Conservation (phyloP, 1,284 basidiomycete genomes). For the Boletus semigastroideus region DNA sequence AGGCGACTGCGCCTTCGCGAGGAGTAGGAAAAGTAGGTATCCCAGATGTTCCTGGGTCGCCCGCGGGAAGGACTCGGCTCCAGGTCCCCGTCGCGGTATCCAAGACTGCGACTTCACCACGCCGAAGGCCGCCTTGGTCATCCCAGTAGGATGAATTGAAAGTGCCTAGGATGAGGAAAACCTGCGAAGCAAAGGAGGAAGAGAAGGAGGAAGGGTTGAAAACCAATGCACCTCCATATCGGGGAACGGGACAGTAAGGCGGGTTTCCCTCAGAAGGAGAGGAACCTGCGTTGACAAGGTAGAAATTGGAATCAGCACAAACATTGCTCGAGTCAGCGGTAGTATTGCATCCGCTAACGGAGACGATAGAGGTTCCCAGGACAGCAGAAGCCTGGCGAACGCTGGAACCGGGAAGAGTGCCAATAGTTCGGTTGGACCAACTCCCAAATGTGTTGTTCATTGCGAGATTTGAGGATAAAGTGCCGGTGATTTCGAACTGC, state of each 20-base stretch:
- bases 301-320: slow-evolving; percentile 58
- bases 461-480: slow-evolving; percentile 63
- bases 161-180: slow-evolving; percentile 65
- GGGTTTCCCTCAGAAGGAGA: slow-evolving; percentile 38
- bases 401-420: slow-evolving; percentile 37
- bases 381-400: slow-evolving; percentile 57
- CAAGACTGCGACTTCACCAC: slow-evolving; percentile 72
- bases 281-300: slow-evolving; percentile 49
- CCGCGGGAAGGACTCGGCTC: slow-evolving; percentile 70
- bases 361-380: slow-evolving; percentile 49
- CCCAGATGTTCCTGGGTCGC: slow-evolving; percentile 56
- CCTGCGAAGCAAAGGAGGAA: slow-evolving; percentile 58
- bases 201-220: slow-evolving; percentile 60
- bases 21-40: slow-evolving; percentile 53
- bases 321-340: slow-evolving; percentile 40
- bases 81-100: slow-evolving; percentile 64
- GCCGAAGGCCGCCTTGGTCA: slow-evolving; percentile 54
- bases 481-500: slow-evolving; percentile 65
- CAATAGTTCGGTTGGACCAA: slow-evolving; percentile 53
- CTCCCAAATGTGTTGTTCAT: slow-evolving; percentile 47
- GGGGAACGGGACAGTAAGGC: slow-evolving; percentile 64
- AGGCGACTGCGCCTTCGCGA: slow-evolving; percentile 66
- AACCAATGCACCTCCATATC: slow-evolving; percentile 57
- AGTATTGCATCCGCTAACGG: slow-evolving; percentile 60
- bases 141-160: slow-evolving; percentile 65